These are phyloP conservation scores for Dendrobium chrysotoxum DNA, from an alignment of 106 monocot genomes.

Conservation along the genomic window DNA sequence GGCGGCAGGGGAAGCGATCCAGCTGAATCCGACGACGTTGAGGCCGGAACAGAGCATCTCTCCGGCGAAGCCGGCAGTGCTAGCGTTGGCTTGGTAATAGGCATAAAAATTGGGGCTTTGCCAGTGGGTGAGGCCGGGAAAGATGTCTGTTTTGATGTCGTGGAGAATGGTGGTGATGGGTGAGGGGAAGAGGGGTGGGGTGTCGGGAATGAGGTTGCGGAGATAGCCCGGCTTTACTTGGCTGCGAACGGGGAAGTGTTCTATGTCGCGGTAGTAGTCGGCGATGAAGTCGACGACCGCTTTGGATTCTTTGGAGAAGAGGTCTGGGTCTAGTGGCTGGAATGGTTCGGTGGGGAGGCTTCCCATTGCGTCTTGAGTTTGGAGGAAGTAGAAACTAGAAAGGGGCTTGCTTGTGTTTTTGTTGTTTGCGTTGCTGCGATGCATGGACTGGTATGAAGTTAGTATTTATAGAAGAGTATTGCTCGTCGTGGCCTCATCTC, in stretches of 20 bases:
- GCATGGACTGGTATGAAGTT: too few relatives aligned
- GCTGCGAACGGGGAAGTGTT: slow-evolving; percentile 25
- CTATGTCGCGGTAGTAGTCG: slow-evolving; percentile 32
- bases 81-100: slow-evolving; percentile 38
- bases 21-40: slow-evolving; percentile 43
- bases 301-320: slow-evolving; percentile 15
- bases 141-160: slow-evolving; percentile 25
- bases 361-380: background rate
- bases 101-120: slow-evolving; percentile 48
- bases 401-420: too few relatives aligned
- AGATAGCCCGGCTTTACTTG: slow-evolving; percentile 42
- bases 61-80: slow-evolving; percentile 47
- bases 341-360: slow-evolving; percentile 1
- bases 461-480: too few relatives aligned
- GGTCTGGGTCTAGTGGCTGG: slow-evolving; percentile 23
- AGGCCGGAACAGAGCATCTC: slow-evolving; percentile 44
- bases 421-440: too few relatives aligned
- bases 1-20: slow-evolving; percentile 57
- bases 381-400: background rate
- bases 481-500: too few relatives aligned
- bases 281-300: slow-evolving; percentile 33
- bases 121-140: slow-evolving; percentile 60
- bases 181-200: slow-evolving; percentile 18
- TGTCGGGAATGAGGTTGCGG: slow-evolving; percentile 11
- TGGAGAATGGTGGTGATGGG: slow-evolving; percentile 29